Percentiles rank a stretch among this genome's conserved stretches.
Evolutionary conservation across 116 monocot species (phyloP).

Genomic region (Zostera marina): DNA sequence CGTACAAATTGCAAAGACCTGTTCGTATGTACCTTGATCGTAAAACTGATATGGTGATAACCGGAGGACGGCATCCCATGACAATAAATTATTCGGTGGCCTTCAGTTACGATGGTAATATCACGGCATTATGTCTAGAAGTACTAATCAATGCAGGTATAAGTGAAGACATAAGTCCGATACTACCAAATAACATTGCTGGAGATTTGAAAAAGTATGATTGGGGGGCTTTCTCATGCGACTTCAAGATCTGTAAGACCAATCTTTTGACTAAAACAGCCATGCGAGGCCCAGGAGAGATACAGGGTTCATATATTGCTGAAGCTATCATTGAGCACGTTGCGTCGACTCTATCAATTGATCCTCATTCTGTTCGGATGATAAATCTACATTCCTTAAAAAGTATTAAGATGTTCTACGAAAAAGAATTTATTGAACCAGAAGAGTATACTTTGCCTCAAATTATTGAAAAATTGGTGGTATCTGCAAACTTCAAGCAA

Average conservation of each 20-base stretch:
- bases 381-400: conserved; percentile 58
- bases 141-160: conserved; percentile 71
- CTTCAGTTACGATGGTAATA: conserved; percentile 59
- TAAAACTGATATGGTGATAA: conserved; percentile 79
- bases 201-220: conserved; percentile 63
- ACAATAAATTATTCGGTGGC: conserved; percentile 62
- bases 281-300: conserved; percentile 74
- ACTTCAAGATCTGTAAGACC: conserved; percentile 65
- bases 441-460: conserved; percentile 45
- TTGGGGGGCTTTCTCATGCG: conserved; percentile 66
- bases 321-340: conserved; percentile 86
- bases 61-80: conserved; percentile 85
- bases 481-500: conserved; percentile 15
- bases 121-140: conserved; percentile 65
- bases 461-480: conserved; percentile 27
- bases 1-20: conserved; percentile 47
- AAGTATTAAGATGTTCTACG: conserved; percentile 39
- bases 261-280: conserved; percentile 47
- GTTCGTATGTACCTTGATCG: conserved; percentile 84
- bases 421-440: conserved; percentile 25
- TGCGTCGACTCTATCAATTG: conserved; percentile 36
- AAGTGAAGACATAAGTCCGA: conserved; percentile 37
- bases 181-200: conserved; percentile 24
- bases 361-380: conserved; percentile 35
- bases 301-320: conserved; percentile 82